phyloP scores from a whole-genome alignment of 352 stramenopile species.

The Phytophthora idaei region DNA sequence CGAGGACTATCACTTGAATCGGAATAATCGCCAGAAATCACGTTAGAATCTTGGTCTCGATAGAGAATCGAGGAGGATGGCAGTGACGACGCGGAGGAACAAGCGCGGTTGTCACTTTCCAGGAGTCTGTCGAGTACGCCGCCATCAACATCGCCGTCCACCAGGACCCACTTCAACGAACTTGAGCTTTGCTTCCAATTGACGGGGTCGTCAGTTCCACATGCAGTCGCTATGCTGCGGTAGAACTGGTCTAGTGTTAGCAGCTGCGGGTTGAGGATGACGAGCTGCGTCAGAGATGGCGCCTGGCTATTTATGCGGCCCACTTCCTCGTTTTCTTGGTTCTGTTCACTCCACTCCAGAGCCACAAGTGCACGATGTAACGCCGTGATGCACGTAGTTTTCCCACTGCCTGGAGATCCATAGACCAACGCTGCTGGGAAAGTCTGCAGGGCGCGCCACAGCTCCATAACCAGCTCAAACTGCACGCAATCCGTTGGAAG shows the following conservation, averaged over 20 bases:
- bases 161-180: slow-evolving; percentile 34
- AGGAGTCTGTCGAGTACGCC: slow-evolving; percentile 39
- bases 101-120: slow-evolving; percentile 20
- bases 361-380: slow-evolving; percentile 56
- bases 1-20: slow-evolving; percentile 6
- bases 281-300: slow-evolving; percentile 25
- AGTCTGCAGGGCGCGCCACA: slow-evolving; percentile 44
- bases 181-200: not conserved
- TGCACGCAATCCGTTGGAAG: slow-evolving; percentile 15
- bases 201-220: not conserved
- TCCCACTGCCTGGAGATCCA: slow-evolving; percentile 46
- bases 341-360: slow-evolving; percentile 42
- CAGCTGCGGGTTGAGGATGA: slow-evolving; percentile 40
- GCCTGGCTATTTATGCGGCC: not conserved
- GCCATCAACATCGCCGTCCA: slow-evolving; percentile 38
- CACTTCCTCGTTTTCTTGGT: slow-evolving; percentile 22
- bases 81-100: slow-evolving; percentile 10
- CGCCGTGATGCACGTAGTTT: slow-evolving; percentile 53
- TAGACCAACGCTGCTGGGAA: slow-evolving; percentile 43
- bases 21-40: slow-evolving; percentile 17
- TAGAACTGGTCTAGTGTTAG: slow-evolving; percentile 45
- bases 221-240: slow-evolving; percentile 18
- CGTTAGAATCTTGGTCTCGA: slow-evolving; percentile 5
- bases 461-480: slow-evolving; percentile 42
- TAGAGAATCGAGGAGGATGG: slow-evolving; percentile 21